Conservation (phyloP, 139 green algal species). For the Tetraselmis striata region DNA sequence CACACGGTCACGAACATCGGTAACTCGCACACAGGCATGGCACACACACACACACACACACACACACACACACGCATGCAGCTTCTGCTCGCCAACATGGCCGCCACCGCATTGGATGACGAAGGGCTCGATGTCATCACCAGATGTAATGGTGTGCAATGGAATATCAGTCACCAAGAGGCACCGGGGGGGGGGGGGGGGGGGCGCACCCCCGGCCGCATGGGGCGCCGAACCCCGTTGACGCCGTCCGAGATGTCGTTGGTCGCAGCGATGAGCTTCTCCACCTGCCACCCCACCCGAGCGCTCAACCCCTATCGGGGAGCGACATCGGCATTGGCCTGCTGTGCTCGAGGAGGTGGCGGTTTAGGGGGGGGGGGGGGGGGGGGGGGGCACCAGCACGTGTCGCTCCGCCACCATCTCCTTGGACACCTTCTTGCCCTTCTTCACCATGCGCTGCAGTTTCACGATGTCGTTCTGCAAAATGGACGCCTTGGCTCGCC, state of each 20-base stretch:
- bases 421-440: slow-evolving; percentile 54
- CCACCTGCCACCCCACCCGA: slow-evolving; percentile 10
- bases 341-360: no score
- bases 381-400: slow-evolving; percentile 23
- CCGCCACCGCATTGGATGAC: no score
- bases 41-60: no score
- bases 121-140: no score
- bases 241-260: slow-evolving; percentile 22
- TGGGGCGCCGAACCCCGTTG: not conserved
- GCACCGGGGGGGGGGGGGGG: not conserved
- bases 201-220: not conserved
- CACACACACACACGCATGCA: no score
- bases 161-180: not conserved
- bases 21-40: no score
- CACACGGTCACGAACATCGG: no score
- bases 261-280: slow-evolving; percentile 15
- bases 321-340: no score
- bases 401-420: slow-evolving; percentile 44
- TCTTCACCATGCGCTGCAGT: slow-evolving; percentile 46
- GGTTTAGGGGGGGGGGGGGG: no score
- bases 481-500: slow-evolving; percentile 40
- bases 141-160: no score
- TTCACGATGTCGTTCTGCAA: slow-evolving; percentile 21
- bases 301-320: no score
- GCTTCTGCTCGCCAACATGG: no score